Base-by-base conservation (phyloP, 345 rosid species). In the Conringia planisiliqua region DNA sequence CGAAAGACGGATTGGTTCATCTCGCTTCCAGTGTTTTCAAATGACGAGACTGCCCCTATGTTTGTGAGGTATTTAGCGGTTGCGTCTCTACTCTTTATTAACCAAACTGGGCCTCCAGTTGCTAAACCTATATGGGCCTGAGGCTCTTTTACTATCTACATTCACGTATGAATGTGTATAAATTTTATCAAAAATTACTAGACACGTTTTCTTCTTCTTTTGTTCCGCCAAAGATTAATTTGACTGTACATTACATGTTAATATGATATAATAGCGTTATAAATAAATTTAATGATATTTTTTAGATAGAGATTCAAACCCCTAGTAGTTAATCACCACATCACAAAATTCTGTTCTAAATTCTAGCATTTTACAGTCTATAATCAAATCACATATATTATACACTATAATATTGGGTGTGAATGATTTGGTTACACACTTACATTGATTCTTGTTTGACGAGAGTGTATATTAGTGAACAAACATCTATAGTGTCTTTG, bases 1-100 rank as follows among this genome's bases (percentile, higher is more conserved):
- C 75, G 66, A 79, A 73, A 24, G 61, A 62, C 74, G 79, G 82
- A 68, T 52, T 78, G 66, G 71, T 78, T 54, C 5, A 39, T 58
- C 69, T 66, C 44, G 14, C 10, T 71, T 36, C 24, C 20, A 39
- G 12, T 62, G 16, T 0, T 33, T 1, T 0, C 14, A 70, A 70
- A 70, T 70, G 32, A 70, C 57, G 65, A 42, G 3, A 42, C 5
- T 29, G 0, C 47, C 70, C 68, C 24, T 18, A 38, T 26, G 1
- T 32, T 68, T 39, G 29, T 20, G 44, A 57, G 65, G 60, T 62
- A 5, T 7, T 39, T 20, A 40, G 16, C 18, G 46, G 32, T 55
- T 74, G 52, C 33, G 24, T 6, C 27, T 40, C 22, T 10, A 13
- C 20, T 55, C 14, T 4, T 32, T 32, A 6, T 32, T 0, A 22